A percentile compares a stretch with the other conserved stretches of the same genome.
phyloP scores from a whole-genome alignment of 805 yeast genomes.

The Limtongia smithiae region DNA sequence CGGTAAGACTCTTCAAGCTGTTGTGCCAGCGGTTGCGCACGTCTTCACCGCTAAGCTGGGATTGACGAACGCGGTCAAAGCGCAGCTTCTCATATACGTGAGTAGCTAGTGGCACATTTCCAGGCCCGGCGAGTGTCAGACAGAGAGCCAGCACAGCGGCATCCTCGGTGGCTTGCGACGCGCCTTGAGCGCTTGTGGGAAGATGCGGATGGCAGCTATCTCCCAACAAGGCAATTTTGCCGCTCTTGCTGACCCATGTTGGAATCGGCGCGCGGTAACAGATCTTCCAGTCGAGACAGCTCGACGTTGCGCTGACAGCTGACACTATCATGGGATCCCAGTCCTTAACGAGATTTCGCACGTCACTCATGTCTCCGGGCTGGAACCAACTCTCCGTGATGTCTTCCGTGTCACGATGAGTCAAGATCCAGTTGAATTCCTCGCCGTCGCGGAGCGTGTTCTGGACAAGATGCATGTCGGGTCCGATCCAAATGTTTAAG shows the following conservation, averaged over 20 bases:
- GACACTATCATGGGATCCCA: slow-evolving; percentile 2
- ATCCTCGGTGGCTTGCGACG: slow-evolving; percentile 7
- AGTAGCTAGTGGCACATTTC: slow-evolving; percentile 3
- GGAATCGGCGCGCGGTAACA: slow-evolving; percentile 1
- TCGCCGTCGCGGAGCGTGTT: slow-evolving; percentile 7
- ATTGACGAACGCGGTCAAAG: slow-evolving; percentile 3
- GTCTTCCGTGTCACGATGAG: neutral
- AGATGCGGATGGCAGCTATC: slow-evolving; percentile 6
- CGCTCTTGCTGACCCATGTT: slow-evolving; percentile 5
- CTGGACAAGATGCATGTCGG: slow-evolving; percentile 7
- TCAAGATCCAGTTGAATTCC: slow-evolving; percentile 6
- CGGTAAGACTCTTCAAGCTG: slow-evolving; percentile 1
- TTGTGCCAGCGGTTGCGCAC: slow-evolving; percentile 11
- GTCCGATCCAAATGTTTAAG: slow-evolving; percentile 4
- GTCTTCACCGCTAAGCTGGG: slow-evolving; percentile 6
- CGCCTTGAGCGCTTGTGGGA: slow-evolving; percentile 6
- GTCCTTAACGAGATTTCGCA: slow-evolving; percentile 2
- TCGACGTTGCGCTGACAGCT: neutral
- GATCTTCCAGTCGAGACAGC: slow-evolving; percentile 3
- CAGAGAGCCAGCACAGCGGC: slow-evolving; percentile 4
- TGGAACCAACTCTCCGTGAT: slow-evolving; percentile 8
- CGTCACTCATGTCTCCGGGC: slow-evolving; percentile 4
- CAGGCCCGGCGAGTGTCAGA: slow-evolving; percentile 1
- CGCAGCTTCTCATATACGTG: slow-evolving; percentile 6
- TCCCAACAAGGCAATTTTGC: slow-evolving; percentile 2